Evolutionary conservation across 1,284 basidiomycete genomes (phyloP), one percentile per base, ranked within the genome.

Genomic region (Cryptococcus wingfieldii): DNA sequence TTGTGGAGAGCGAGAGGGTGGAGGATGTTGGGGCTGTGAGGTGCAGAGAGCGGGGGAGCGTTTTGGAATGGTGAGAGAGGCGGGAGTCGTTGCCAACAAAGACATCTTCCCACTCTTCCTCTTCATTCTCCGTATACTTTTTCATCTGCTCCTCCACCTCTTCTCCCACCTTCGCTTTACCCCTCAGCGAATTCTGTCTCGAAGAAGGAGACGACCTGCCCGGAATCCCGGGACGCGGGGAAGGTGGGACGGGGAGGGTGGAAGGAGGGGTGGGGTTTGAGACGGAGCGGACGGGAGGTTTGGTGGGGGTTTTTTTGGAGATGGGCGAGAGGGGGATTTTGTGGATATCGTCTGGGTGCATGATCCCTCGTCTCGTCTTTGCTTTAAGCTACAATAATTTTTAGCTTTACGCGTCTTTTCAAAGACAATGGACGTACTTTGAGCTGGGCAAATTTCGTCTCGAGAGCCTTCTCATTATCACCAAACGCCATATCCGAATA

Each of bases 51-150:
- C n/a, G 41, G 41, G 42, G 42, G 18, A 25, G 42, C 16, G 42
- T 44, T 18, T 34, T 34, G 6, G 31, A 34, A 34, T 34, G 31
- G 7, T 34, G 31, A 34, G 31, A 34, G 31, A 34, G 31, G 31
- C 6, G 31, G 7, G 31, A 34, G 10, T 34, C 6, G 31, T 34
- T 23, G n/a, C 12, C 41, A 42, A 18, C 89, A 72, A 93, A 92
- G n/a, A 93, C 84, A 77, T 93, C 90, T 50, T 91, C 89, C 68
- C 92, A 93, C 70, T 93, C 87, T 67, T 94, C 90, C 43, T 83
- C 82, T 42, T 90, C 89, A 23, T 83, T 83, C 75, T 94, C 92
- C 7, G 87, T 80, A 74, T 93, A 94, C 72, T 91, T 90, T 18
- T 83, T 83, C 65, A 93, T 85, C 50, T 64, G 68, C 42, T 55